A percentile compares a stretch with the other conserved stretches of the same genome.
These are phyloP conservation scores for Cercospora sp. DNA, from an alignment of 2,329 filamentous ascomycete genomes.

Conservation along the genomic window DNA sequence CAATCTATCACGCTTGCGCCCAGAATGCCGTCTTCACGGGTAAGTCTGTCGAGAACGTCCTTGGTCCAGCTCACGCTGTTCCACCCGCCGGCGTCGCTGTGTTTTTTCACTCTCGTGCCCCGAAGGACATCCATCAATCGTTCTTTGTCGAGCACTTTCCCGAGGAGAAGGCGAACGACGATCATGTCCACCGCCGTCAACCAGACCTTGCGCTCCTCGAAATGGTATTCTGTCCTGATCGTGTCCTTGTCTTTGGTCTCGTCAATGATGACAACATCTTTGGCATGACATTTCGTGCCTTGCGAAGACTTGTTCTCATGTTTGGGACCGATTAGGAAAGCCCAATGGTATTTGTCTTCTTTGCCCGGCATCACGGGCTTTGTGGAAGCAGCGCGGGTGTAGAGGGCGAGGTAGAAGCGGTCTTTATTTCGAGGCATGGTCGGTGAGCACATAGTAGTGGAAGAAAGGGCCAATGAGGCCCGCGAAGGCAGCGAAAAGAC, in stretches of 20 bases:
- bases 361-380: slow-evolving; percentile 8
- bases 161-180: slow-evolving; percentile 6
- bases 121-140: slow-evolving; percentile 6
- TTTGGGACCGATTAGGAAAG: slow-evolving; percentile 8
- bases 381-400: neutral
- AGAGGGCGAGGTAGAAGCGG: slow-evolving; percentile 10
- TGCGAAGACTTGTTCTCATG: slow-evolving; percentile 11
- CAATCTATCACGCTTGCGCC: slow-evolving; percentile 9
- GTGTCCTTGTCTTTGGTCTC: slow-evolving; percentile 8
- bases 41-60: slow-evolving; percentile 9
- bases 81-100: slow-evolving; percentile 11
- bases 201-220: slow-evolving; percentile 7
- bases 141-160: slow-evolving; percentile 10
- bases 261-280: slow-evolving; percentile 1
- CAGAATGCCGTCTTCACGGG: slow-evolving; percentile 6
- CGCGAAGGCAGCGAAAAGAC: neutral
- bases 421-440: slow-evolving; percentile 15
- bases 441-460: neutral
- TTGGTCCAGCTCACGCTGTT: slow-evolving; percentile 9
- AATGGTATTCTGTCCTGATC: neutral
- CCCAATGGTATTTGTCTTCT: slow-evolving; percentile 15
- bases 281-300: slow-evolving; percentile 12
- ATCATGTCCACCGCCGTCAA: slow-evolving; percentile 11
- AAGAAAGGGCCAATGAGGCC: neutral
- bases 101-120: slow-evolving; percentile 11